These are phyloP conservation scores for Fusarium zealandicum DNA, from an alignment of 2,329 filamentous ascomycete genomes.

Conservation along the genomic window DNA sequence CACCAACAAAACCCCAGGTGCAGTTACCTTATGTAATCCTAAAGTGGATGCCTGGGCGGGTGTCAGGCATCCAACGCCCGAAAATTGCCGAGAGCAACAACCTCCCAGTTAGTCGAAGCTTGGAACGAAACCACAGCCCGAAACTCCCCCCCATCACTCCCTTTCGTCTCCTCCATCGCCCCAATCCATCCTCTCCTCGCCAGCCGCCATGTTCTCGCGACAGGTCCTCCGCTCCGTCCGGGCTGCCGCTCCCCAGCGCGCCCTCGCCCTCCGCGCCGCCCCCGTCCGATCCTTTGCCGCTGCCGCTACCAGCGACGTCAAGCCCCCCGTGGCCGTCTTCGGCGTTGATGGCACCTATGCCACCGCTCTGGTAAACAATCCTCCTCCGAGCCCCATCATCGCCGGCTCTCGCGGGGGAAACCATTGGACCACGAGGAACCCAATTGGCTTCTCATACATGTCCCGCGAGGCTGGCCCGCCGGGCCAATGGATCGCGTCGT, in stretches of 20 bases:
- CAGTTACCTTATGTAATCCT: conserved; percentile 41
- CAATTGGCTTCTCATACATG: conserved; percentile 35
- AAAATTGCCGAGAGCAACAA: conserved; percentile 54
- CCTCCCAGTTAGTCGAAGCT: conserved; percentile 45
- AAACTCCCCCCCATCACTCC: conserved; percentile 28
- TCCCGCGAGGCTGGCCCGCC: conserved; percentile 20
- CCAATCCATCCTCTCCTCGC: conserved; percentile 23
- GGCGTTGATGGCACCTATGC: conserved; percentile 98
- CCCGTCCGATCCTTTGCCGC: conserved; percentile 83
- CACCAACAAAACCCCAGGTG: too few species aligned
- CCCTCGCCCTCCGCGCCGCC: conserved; percentile 52
- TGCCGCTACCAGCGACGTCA: conserved; percentile 70
- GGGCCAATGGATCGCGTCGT: conserved; percentile 37
- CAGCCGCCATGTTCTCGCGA: conserved; percentile 64
- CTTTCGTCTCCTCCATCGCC: conserved; percentile 13
- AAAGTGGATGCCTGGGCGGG: conserved; percentile 48
- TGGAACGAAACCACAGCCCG: conserved; percentile 35
- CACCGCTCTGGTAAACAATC: conserved; percentile 87
- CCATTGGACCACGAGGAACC: background rate
- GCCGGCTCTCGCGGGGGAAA: background rate
- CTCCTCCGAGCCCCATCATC: conserved; percentile 5
- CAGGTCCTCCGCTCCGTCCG: conserved; percentile 64
- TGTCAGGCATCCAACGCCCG: conserved; percentile 50
- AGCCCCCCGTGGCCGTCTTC: conserved; percentile 89
- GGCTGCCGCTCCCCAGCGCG: conserved; percentile 67